A percentile compares a stretch with the other conserved stretches of the same genome.
Conservation (phyloP, 306 rosid species). For the Rosa multiflora region DNA sequence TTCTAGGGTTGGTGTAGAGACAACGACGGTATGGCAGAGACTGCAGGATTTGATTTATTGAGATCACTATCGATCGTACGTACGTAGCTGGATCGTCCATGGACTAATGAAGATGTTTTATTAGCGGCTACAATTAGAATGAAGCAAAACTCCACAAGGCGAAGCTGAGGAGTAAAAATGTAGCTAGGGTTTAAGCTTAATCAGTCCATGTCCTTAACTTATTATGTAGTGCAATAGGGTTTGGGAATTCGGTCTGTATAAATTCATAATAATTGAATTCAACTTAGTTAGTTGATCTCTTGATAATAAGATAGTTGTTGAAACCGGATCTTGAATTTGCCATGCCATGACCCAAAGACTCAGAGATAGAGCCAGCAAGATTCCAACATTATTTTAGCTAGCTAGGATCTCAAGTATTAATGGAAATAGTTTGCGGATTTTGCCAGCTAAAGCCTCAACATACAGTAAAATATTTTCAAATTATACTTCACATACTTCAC, state of each 20-base stretch:
- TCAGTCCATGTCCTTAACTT: not conserved
- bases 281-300: not conserved
- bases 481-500: too few relatives aligned
- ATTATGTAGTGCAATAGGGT: not conserved
- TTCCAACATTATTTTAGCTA: too few relatives aligned
- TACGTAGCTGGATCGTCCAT: not conserved
- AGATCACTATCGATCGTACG: not conserved
- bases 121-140: not conserved
- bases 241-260: not conserved
- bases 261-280: not conserved
- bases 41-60: constrained; percentile 39
- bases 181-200: not conserved
- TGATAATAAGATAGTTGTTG: too few relatives aligned
- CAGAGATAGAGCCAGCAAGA: too few relatives aligned
- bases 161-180: not conserved
- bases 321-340: too few relatives aligned
- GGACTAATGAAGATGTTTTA: not conserved
- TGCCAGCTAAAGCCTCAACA: too few relatives aligned
- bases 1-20: constrained; percentile 67
- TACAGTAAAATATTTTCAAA: too few relatives aligned
- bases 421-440: too few relatives aligned
- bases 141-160: not conserved
- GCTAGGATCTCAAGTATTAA: too few relatives aligned
- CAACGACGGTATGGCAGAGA: constrained; percentile 49
- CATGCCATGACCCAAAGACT: too few relatives aligned